phyloP scores from a whole-genome alignment of 2,329 filamentous ascomycete species.

The Knufia petricola region DNA sequence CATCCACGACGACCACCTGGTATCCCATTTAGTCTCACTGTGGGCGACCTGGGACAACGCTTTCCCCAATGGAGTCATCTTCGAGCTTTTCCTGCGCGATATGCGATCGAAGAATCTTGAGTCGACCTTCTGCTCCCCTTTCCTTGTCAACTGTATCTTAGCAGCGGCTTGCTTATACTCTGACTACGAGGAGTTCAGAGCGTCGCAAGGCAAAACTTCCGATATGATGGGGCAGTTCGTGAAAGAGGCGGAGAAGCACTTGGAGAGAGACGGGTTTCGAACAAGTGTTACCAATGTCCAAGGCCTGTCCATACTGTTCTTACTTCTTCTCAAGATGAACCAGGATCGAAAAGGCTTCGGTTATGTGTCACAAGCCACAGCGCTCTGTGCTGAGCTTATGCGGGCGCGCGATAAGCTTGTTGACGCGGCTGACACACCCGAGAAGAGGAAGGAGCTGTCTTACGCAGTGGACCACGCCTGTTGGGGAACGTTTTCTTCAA shows the following conservation, averaged over 20 bases:
- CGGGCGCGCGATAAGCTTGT: background rate
- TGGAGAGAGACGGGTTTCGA: background rate
- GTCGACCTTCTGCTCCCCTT: conserved; percentile 27
- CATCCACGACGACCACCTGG: conserved; percentile 22
- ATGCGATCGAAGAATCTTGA: conserved; percentile 25
- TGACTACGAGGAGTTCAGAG: background rate
- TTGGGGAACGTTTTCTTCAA: background rate
- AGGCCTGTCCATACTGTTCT: background rate
- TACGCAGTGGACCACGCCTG: background rate
- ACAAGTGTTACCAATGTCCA: background rate
- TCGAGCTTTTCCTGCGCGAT: conserved; percentile 27
- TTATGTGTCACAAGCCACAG: background rate
- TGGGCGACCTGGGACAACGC: conserved; percentile 19
- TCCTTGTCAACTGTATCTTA: conserved; percentile 29
- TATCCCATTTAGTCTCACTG: conserved; percentile 27
- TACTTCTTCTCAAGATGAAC: background rate
- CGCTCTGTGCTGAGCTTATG: background rate
- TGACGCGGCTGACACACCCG: background rate
- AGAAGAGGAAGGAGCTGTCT: background rate
- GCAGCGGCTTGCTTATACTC: conserved; percentile 22
- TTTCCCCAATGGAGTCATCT: conserved; percentile 27
- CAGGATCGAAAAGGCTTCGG: background rate
- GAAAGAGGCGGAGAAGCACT: background rate
- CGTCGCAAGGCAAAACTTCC: background rate
- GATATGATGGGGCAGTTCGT: background rate